Percentiles rank a stretch among this genome's conserved stretches.
Conservation (phyloP, 495 filamentous ascomycete species). For the Clavariopsis aquatica region DNA sequence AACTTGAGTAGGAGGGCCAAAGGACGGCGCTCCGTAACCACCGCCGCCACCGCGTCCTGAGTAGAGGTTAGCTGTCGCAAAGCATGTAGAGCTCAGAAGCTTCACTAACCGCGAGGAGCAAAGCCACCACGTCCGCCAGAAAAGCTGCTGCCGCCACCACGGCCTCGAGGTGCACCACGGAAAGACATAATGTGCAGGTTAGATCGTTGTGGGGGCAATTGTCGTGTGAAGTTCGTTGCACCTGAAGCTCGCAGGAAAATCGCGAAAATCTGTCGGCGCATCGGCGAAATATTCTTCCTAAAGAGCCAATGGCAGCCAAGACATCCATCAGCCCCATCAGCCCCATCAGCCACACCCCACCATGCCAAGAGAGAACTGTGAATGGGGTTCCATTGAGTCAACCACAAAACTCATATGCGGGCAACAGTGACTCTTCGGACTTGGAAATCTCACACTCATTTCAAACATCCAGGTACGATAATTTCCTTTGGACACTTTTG, state of each 20-base stretch:
- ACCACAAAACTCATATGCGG: not conserved
- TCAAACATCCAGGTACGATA: not conserved
- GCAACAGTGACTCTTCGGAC: not conserved
- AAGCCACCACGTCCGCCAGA: constrained; percentile 40
- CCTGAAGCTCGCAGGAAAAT: constrained; percentile 14
- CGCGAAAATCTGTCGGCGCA: constrained; percentile 12
- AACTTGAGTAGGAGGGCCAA: constrained; percentile 67
- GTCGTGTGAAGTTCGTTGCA: constrained; percentile 10
- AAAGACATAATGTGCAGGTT: constrained; percentile 40
- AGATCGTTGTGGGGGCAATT: constrained; percentile 7
- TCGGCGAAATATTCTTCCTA: constrained; percentile 9
- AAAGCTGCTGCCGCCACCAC: constrained; percentile 36
- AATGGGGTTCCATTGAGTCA: constrained; percentile 2
- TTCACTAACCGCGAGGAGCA: constrained; percentile 41
- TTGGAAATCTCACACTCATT: not conserved
- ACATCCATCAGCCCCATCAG: too few species aligned
- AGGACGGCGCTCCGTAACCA: constrained; percentile 44
- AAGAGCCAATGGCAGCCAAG: not conserved
- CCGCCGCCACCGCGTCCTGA: constrained; percentile 46
- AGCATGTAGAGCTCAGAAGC: not conserved
- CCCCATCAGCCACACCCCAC: not conserved
- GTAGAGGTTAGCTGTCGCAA: constrained; percentile 40
- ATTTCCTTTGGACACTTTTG: not conserved
- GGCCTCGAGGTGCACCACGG: constrained; percentile 44
- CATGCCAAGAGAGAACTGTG: constrained; percentile 1